Evolutionary conservation across 257 asterid genomes (phyloP), one percentile per base, ranked within the genome.

Genomic region (Capsicum baccatum): DNA sequence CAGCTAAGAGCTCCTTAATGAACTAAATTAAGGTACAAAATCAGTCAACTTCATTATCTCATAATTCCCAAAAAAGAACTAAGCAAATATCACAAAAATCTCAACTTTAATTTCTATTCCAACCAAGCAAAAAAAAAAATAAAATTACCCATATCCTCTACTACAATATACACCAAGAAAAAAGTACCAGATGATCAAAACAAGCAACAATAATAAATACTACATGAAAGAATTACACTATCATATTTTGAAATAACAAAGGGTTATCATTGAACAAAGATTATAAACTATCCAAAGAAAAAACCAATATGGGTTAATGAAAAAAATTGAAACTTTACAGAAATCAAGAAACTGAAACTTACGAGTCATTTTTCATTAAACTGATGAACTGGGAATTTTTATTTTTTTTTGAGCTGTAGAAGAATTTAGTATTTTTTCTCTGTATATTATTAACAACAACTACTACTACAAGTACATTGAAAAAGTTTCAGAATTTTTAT

Each of bases 191-290:
- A 69, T 69, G 78, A 39, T 69, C 78, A 17, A 44, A 37, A 39
- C 26, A 69, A 69, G 19, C 54, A 69, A 69, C 55, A 69, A 8
- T 8, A 13, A n/a, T 8, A 39, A 67, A 67, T 10, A 66, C 3
- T 10, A 66, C 3, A 66, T 66, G 47, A 12, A 66, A 66, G 48
- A 67, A 35, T 67, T 67, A 67, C 3, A 0, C 52, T 14, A 10
- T 14, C 42, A 67, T 67, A 37, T 14, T 17, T 15, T 39, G 14
- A 68, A 68, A 68, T 68, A 69, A 37, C 8, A 69, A 66, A 35
- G 55, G 78, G 78, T 39, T 69, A 69, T 69, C 78, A 69, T 8
- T 69, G 16, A 69, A 69, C 33, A 69, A 69, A 4, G 52, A 68
- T 13, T 12, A 68, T 47, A 26, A 64, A 64, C n/a, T 64, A 64